These are phyloP conservation scores for Solanum chilense DNA, from an alignment of 257 asterid species.

Conservation along the genomic window DNA sequence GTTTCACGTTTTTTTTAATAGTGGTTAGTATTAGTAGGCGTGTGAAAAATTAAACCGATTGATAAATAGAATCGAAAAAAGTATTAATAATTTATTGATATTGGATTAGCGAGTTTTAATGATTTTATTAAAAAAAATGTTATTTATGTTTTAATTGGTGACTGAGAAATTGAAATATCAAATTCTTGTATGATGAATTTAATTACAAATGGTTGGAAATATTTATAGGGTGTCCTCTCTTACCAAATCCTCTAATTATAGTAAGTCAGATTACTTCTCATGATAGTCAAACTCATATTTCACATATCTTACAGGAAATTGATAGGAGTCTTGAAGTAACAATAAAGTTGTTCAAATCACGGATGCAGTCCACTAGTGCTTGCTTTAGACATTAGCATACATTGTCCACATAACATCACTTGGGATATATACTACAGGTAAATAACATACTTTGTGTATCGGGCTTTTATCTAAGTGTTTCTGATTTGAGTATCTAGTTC, in stretches of 20 bases:
- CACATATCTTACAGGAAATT: not conserved
- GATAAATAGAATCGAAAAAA: no score
- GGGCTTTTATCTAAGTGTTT: not conserved
- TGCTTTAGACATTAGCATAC: no score
- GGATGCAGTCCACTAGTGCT: no score
- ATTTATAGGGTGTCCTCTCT: constrained; percentile 16
- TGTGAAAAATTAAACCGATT: no score
- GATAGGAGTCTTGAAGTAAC: not conserved
- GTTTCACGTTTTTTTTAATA: no score
- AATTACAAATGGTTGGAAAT: not conserved
- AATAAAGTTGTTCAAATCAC: not conserved
- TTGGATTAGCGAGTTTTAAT: no score
- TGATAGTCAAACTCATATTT: constrained; percentile 13
- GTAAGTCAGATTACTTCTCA: not conserved
- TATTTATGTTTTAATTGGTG: not conserved
- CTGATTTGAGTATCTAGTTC: constrained; percentile 29
- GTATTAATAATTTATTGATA: no score
- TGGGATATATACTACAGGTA: no score
- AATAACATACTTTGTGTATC: not conserved
- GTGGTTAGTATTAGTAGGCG: no score
- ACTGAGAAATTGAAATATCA: not conserved
- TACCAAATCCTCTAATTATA: constrained; percentile 38
- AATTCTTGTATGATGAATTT: not conserved
- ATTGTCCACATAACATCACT: no score
- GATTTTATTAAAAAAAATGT: no score